Evolutionary conservation across 164 flowering plant genomes (phyloP), one percentile per base, ranked within the genome.

Genomic region (Vitis cinerea): DNA sequence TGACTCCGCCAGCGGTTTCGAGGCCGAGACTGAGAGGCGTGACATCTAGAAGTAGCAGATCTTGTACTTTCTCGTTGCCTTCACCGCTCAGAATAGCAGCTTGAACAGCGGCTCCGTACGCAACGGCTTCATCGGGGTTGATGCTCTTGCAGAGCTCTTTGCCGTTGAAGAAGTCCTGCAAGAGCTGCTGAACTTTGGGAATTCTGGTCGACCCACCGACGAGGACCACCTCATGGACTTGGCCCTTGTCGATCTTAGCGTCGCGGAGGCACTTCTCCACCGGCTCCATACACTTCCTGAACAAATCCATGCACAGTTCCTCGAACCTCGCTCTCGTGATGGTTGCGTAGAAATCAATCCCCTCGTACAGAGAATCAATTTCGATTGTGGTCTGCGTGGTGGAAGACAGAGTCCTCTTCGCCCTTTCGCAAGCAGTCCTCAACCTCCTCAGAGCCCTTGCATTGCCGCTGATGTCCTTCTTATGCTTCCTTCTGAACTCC

Each of bases 61-160:
- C 77, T 59, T 77, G 77, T 19, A 73, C 80, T 31, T 77, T 77
- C 74, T 77, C 77, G 61, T 70, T 54, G 31, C 74, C 80, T 60
- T 77, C 77, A 3, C 80, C 77, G n/a, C 30, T 77, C 29, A 77
- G 56, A 14, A 73, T 74, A 3, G 80, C 77, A 9, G 80, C 80
- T 50, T 77, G 80, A 8, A 77, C 77, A 0, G 79, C 79, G 4
- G 76, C 79, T 2, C 79, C 79, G 30, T 72, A 72, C 3, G 79
- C 76, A 3, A 76, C 79, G 14, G 79, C 79, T 51, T 72, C 79
- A 9, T 76, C 79, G 4, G 79, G 79, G 57, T 72, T 73, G 13
- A 77, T 77, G 27, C 80, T 73, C 74, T 73, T 77, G 59, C 79
- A 75, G 12, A 75, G 74, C 75, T 77, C 79, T 58, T 77, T 77